These are phyloP conservation scores for Seiridium unicorne DNA, from an alignment of 2,329 filamentous ascomycete species.

Conservation along the genomic window DNA sequence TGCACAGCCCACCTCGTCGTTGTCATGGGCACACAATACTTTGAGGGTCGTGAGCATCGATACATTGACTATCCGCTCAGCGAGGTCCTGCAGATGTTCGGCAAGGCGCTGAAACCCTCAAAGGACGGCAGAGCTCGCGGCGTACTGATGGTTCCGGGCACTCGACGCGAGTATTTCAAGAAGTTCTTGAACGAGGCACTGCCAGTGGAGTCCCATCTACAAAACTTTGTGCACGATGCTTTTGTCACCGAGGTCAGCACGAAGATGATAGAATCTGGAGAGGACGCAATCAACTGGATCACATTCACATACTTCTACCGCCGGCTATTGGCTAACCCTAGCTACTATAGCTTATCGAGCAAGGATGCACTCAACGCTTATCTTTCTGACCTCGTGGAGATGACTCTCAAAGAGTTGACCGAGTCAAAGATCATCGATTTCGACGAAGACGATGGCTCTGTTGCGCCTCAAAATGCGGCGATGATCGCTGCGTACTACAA, in stretches of 20 bases:
- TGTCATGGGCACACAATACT: slow-evolving; percentile 97
- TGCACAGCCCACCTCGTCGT: slow-evolving; percentile 86
- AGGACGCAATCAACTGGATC: slow-evolving; percentile 97
- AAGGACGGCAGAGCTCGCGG: slow-evolving; percentile 81
- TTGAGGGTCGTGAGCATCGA: slow-evolving; percentile 92
- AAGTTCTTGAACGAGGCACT: slow-evolving; percentile 97
- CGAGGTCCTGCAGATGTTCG: slow-evolving; percentile 97
- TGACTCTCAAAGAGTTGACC: slow-evolving; percentile 82
- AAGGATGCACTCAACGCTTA: slow-evolving; percentile 89
- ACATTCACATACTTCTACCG: slow-evolving; percentile 99
- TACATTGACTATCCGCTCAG: slow-evolving; percentile 95
- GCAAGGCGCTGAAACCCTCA: slow-evolving; percentile 78
- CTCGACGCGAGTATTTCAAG: slow-evolving; percentile 97
- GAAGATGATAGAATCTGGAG: slow-evolving; percentile 90
- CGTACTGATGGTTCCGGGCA: slow-evolving; percentile 92
- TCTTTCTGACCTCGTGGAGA: slow-evolving; percentile 91
- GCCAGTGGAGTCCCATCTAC: slow-evolving; percentile 91
- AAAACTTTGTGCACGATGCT: slow-evolving; percentile 88
- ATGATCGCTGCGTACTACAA: slow-evolving; percentile 99
- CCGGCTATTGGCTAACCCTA: slow-evolving; percentile 89
- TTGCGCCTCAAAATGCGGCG: slow-evolving; percentile 87
- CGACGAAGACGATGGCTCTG: slow-evolving; percentile 88
- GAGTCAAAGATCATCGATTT: slow-evolving; percentile 96
- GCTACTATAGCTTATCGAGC: slow-evolving; percentile 88
- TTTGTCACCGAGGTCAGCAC: slow-evolving; percentile 98